phyloP scores from a whole-genome alignment of 345 rosid genomes.

The Excoecaria agallocha region DNA sequence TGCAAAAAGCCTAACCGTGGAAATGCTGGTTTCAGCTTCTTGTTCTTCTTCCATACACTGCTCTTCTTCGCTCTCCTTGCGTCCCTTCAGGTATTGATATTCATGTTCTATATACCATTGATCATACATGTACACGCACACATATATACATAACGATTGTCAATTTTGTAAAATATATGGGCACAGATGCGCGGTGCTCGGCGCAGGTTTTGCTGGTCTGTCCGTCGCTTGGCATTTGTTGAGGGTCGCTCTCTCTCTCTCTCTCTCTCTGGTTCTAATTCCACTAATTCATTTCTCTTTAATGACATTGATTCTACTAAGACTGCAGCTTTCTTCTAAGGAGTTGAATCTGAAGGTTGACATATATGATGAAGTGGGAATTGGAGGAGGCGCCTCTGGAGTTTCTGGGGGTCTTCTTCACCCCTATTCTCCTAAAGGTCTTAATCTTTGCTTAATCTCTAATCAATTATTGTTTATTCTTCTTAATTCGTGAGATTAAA shows the following conservation, averaged over 20 bases:
- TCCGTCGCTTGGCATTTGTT: constrained; percentile 86
- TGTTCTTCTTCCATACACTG: not conserved
- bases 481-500: not conserved
- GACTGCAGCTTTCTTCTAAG: constrained; percentile 53
- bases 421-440: constrained; percentile 94
- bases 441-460: not conserved
- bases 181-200: constrained; percentile 81
- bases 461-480: not conserved
- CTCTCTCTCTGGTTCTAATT: not conserved
- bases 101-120: not conserved
- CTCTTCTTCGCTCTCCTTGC: constrained; percentile 26
- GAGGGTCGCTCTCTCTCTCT: constrained; percentile 35
- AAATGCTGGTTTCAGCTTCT: not conserved
- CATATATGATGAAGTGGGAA: constrained; percentile 81
- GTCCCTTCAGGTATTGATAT: constrained; percentile 29
- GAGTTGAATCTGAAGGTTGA: constrained; percentile 52
- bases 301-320: not conserved
- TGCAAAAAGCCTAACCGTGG: not conserved
- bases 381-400: constrained; percentile 95
- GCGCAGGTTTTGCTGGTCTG: constrained; percentile 97
- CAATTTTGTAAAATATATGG: not conserved
- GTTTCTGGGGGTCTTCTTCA: constrained; percentile 93
- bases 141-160: not conserved
- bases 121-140: not conserved
- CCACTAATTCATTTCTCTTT: not conserved